phyloP scores from a whole-genome alignment of 345 rosid species.

The Hevea brasiliensis region DNA sequence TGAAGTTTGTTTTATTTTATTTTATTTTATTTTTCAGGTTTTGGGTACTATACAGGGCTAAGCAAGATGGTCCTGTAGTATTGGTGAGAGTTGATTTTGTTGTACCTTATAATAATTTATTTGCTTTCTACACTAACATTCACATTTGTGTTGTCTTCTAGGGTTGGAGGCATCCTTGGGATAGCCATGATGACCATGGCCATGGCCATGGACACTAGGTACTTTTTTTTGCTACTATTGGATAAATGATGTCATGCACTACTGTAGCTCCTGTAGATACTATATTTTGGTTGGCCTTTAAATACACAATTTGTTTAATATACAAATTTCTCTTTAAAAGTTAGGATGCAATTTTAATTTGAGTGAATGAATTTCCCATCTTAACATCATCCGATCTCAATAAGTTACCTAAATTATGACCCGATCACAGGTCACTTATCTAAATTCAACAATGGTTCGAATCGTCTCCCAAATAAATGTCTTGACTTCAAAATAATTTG shows the following conservation, averaged over 20 bases:
- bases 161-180: slow-evolving; percentile 99
- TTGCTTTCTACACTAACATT: not conserved
- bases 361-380: no score
- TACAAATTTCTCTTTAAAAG: no score
- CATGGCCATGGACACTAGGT: slow-evolving; percentile 65
- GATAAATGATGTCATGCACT: not conserved
- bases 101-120: not conserved
- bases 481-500: no score
- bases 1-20: slow-evolving; percentile 5
- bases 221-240: slow-evolving; percentile 2
- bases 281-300: no score
- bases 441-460: no score
- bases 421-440: no score
- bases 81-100: slow-evolving; percentile 48
- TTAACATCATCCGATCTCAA: no score
- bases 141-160: slow-evolving; percentile 21
- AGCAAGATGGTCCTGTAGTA: slow-evolving; percentile 93
- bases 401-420: no score
- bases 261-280: no score
- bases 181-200: slow-evolving; percentile 72
- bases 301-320: no score
- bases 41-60: slow-evolving; percentile 93
- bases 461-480: no score
- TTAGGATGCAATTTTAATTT: no score
- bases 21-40: slow-evolving; percentile 72